Percentiles rank a stretch among this genome's conserved stretches.
Evolutionary conservation across 2,329 filamentous ascomycete genomes (phyloP).

Genomic region (Fusarium palustre): DNA sequence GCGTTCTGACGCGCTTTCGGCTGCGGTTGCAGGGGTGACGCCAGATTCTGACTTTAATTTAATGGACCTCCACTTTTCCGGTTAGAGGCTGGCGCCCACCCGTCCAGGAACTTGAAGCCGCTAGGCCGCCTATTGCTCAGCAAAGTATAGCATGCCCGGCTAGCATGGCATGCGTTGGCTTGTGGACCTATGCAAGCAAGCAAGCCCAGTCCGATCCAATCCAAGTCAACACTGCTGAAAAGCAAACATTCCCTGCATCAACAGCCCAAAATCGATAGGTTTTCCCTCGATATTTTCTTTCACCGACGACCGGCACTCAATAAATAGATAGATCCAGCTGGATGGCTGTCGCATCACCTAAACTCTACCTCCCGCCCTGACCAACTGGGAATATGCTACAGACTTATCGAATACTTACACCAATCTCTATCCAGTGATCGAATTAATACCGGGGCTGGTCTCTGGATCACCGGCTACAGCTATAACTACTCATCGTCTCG

Average conservation of each 20-base stretch:
- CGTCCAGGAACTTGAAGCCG: slow-evolving; percentile 5
- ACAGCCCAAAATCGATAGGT: slow-evolving; percentile 25
- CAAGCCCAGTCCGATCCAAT: slow-evolving; percentile 22
- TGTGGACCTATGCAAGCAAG: slow-evolving; percentile 13
- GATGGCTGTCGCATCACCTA: slow-evolving; percentile 39
- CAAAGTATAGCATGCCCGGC: neutral
- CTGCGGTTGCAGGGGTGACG: slow-evolving; percentile 23
- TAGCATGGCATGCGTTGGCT: slow-evolving; percentile 7
- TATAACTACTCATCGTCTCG: slow-evolving; percentile 25
- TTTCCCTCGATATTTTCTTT: slow-evolving; percentile 17
- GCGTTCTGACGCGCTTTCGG: slow-evolving; percentile 35
- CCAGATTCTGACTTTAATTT: slow-evolving; percentile 14
- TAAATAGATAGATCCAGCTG: slow-evolving; percentile 13
- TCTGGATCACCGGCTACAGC: slow-evolving; percentile 26
- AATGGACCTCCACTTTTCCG: slow-evolving; percentile 3
- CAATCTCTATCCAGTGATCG: slow-evolving; percentile 28
- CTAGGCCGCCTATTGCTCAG: slow-evolving; percentile 3
- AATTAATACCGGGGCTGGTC: slow-evolving; percentile 32
- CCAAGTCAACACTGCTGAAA: slow-evolving; percentile 14
- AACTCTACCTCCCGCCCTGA: slow-evolving; percentile 33
- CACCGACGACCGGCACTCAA: slow-evolving; percentile 1
- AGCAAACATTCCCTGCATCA: slow-evolving; percentile 37
- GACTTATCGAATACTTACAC: slow-evolving; percentile 16
- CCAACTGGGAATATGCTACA: slow-evolving; percentile 37
- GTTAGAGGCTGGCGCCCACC: slow-evolving; percentile 12